Evolutionary conservation across 441 rosid species (phyloP).

Genomic region (Melastoma candidum): DNA sequence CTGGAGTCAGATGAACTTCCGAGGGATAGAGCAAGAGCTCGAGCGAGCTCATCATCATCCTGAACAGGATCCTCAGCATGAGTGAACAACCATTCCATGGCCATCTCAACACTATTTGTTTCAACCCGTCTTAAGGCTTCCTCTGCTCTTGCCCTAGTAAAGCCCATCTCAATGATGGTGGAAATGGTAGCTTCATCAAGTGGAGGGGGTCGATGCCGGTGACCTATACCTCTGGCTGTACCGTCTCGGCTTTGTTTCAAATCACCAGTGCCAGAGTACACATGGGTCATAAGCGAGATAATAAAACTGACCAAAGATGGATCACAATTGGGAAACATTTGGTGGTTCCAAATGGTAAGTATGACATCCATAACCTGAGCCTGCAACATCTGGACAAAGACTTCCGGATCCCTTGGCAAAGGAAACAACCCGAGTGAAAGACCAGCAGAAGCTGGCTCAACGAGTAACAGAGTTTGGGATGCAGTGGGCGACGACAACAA

Average conservation of each 20-base stretch:
- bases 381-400: slow-evolving; percentile 79
- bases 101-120: slow-evolving; percentile 97
- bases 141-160: slow-evolving; percentile 96
- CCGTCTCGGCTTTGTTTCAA: slow-evolving; percentile 64
- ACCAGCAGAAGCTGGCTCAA: slow-evolving; percentile 85
- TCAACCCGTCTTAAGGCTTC: slow-evolving; percentile 88
- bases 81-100: slow-evolving; percentile 91
- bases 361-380: slow-evolving; percentile 85
- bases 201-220: slow-evolving; percentile 67
- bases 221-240: slow-evolving; percentile 58
- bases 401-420: slow-evolving; percentile 91
- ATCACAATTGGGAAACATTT: slow-evolving; percentile 70
- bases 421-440: slow-evolving; percentile 83
- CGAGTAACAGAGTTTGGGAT: slow-evolving; percentile 87
- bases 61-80: slow-evolving; percentile 93
- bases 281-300: slow-evolving; percentile 66
- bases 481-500: slow-evolving; percentile 64
- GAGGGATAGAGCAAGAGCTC: slow-evolving; percentile 90
- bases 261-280: slow-evolving; percentile 90
- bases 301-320: slow-evolving; percentile 67
- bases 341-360: slow-evolving; percentile 86
- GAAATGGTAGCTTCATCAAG: slow-evolving; percentile 86
- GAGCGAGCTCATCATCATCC: slow-evolving; percentile 98
- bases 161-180: slow-evolving; percentile 96
- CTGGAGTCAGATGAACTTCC: slow-evolving; percentile 86